Conservation (phyloP, 257 asterid species). For the Solanum paucissectum region DNA sequence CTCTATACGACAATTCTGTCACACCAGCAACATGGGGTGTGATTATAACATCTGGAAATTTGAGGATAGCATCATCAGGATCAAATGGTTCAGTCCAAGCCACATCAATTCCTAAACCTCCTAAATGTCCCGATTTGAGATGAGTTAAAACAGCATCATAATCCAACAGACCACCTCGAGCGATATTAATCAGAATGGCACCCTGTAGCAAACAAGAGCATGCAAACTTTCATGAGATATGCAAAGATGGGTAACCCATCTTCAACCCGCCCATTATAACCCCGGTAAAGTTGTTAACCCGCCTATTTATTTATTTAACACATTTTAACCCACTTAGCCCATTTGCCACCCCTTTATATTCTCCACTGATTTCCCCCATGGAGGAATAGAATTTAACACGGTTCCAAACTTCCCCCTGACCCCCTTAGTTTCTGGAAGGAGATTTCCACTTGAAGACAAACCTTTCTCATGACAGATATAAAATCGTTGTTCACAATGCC, state of each 20-base stretch:
- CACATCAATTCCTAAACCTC: conserved; percentile 93
- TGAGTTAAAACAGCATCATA: conserved; percentile 58
- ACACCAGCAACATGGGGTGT: conserved; percentile 98
- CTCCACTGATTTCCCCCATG: not conserved
- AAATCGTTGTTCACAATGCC: conserved; percentile 60
- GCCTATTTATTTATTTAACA: not conserved
- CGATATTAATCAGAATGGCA: conserved; percentile 57
- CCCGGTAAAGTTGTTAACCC: not conserved
- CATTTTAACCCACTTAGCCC: not conserved
- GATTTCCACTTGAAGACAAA: conserved; percentile 9
- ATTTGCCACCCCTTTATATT: not conserved
- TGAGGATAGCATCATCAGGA: conserved; percentile 66
- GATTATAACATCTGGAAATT: conserved; percentile 68
- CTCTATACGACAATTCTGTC: conserved; percentile 58
- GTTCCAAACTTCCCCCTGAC: not conserved
- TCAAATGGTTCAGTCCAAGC: conserved; percentile 97
- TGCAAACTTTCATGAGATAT: not conserved
- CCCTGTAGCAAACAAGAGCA: conserved; percentile 38
- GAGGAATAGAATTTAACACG: not conserved
- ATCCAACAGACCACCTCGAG: conserved; percentile 86
- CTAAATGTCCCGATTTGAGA: conserved; percentile 77
- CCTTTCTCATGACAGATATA: conserved; percentile 91
- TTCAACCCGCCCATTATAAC: not conserved
- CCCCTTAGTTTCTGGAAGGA: not conserved
- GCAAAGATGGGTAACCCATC: not conserved